Evolutionary conservation across 1,284 basidiomycete genomes (phyloP).

Genomic region (Nidula niveotomentosa): DNA sequence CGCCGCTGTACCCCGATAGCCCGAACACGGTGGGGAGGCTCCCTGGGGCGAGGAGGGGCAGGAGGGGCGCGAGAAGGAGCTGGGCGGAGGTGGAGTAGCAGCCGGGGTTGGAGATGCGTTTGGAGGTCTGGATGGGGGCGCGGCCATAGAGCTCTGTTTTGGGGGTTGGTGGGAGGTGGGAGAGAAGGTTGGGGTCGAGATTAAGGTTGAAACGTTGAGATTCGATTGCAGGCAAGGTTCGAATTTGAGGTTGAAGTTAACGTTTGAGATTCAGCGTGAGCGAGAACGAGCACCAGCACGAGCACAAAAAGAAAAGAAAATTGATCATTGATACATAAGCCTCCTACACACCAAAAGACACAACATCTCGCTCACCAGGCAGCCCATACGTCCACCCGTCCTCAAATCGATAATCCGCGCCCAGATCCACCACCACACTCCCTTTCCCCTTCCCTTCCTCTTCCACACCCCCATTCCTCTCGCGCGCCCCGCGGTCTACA

Average conservation of each 20-base stretch:
- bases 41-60: conserved; percentile 66
- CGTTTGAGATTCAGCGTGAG: too few relatives aligned
- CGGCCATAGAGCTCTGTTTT: conserved; percentile 87
- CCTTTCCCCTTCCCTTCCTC: conserved; percentile 46
- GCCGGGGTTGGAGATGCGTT: conserved; percentile 94
- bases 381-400: conserved; percentile 96
- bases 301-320: conserved; percentile 21
- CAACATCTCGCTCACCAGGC: conserved; percentile 82
- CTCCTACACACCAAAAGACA: conserved; percentile 21
- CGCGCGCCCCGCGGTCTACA: conserved; percentile 73
- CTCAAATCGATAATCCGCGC: conserved; percentile 97
- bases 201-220: too few relatives aligned
- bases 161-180: too few relatives aligned
- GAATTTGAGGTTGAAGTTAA: too few relatives aligned
- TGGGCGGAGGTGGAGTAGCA: conserved; percentile 97
- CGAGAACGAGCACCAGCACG: neutral
- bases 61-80: conserved; percentile 87
- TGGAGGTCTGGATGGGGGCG: conserved; percentile 63
- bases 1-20: conserved; percentile 93
- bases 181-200: too few relatives aligned
- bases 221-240: too few relatives aligned
- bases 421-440: conserved; percentile 88
- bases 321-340: conserved; percentile 28
- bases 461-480: conserved; percentile 40
- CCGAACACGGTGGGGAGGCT: conserved; percentile 90